These are phyloP conservation scores for Tephrocybe sp. DNA, from an alignment of 768 basidiomycete species.

Conservation along the genomic window DNA sequence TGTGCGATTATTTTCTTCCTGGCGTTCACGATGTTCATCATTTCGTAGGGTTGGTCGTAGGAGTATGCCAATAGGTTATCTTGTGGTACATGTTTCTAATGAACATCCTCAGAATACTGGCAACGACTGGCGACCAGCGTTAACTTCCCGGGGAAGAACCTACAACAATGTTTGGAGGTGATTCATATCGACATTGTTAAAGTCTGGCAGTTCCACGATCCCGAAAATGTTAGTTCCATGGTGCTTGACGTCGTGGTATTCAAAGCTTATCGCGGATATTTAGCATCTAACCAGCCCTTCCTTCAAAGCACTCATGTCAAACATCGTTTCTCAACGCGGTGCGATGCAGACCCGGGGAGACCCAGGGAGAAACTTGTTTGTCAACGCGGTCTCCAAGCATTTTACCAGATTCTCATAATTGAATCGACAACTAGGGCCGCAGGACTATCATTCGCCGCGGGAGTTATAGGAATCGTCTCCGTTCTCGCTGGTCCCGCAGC, in stretches of 20 bases:
- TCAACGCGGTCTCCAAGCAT: no score
- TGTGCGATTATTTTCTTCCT: not conserved
- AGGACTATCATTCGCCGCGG: slow-evolving; percentile 12
- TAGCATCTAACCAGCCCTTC: no score
- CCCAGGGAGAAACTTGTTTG: slow-evolving; percentile 6
- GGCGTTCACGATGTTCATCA: not conserved
- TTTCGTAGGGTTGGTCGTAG: slow-evolving; percentile 15
- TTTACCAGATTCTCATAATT: not conserved
- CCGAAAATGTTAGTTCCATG: slow-evolving; percentile 16
- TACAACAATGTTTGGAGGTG: slow-evolving; percentile 19
- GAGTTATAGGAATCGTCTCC: slow-evolving; percentile 14
- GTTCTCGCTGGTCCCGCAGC: slow-evolving; percentile 15
- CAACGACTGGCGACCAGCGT: slow-evolving; percentile 20
- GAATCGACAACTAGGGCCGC: not conserved
- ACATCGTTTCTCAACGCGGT: no score
- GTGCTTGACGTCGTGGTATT: not conserved
- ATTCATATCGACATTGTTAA: slow-evolving; percentile 24
- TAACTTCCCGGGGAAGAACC: slow-evolving; percentile 15
- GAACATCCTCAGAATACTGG: slow-evolving; percentile 22
- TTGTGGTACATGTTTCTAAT: not conserved
- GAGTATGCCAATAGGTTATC: slow-evolving; percentile 8
- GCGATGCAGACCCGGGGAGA: not conserved
- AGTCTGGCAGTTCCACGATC: slow-evolving; percentile 26
- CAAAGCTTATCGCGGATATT: no score
- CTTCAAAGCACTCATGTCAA: no score